Base-by-base conservation (phyloP, 2,329 filamentous ascomycete genomes). In the Sporothrix protearum region DNA sequence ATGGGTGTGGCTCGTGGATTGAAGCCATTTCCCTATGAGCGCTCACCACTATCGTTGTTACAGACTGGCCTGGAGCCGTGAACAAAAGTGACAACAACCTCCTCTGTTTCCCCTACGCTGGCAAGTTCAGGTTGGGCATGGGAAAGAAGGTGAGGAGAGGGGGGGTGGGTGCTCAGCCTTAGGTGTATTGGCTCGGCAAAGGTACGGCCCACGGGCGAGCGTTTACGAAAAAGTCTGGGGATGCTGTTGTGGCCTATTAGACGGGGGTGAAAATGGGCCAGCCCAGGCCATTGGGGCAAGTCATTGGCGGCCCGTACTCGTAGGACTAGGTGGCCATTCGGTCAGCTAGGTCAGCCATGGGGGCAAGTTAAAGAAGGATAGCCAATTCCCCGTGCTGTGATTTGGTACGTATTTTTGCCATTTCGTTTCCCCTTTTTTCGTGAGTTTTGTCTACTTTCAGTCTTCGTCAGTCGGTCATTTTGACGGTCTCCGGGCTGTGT, bases 171-270 rank as follows among this genome's bases (percentile, higher is more conserved):
- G 22, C 22, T 64, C 59, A 64, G 59, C 59, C 59, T 64, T 64
- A 25, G 59, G 59, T 28, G 59, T 64, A 64, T 42, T 63, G 59
- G 36, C 59, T 64, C 59, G 59, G 59, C 59, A 45, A 45, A 64
- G 59, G 59, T 45, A 39, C 59, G 59, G 59, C n/a, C n/a, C n/a
- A n/a, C n/a, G 59, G 10, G 59, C 45, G 57, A 36, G 63, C 59
- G 19, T n/a, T 19, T 47, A 47, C 42, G 49, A 47, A 14, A 47
- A 47, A 53, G 16, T 19, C 16, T 66, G 61, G 61, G 57, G 55
- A 39, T n/a, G 6, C 22, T 53, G 51, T 25, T 30, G 25, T 55
- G 53, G 19, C 53, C 28, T 55, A 8, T n/a, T 51, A n/a, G 22
- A 8, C 7, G 49, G 49, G 49, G 49, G 12, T 8, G 8, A 53